phyloP scores from a whole-genome alignment of 495 filamentous ascomycete species.

The Aspergillus bridgeri region DNA sequence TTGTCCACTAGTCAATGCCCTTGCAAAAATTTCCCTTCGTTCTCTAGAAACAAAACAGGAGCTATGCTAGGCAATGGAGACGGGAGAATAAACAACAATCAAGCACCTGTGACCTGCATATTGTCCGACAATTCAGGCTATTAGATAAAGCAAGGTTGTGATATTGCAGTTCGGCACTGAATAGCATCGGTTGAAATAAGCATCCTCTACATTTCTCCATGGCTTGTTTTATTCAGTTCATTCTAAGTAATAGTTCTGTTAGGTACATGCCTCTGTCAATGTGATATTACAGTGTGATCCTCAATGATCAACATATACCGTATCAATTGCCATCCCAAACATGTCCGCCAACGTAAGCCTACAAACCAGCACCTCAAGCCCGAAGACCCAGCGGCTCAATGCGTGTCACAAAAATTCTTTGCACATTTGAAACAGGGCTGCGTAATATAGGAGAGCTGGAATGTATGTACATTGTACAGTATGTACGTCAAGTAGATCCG shows the following conservation, averaged over 20 bases:
- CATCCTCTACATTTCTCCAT: not conserved
- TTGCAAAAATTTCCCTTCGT: not conserved
- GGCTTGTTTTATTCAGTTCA: not conserved
- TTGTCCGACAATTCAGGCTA: too few relatives aligned
- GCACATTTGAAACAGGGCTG: not conserved
- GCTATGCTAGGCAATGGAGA: not conserved
- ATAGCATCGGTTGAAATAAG: not conserved
- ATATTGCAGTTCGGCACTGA: not conserved
- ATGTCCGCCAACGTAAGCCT: not conserved
- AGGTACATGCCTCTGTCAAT: not conserved
- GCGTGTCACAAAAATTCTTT: not conserved
- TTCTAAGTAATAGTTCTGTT: not conserved
- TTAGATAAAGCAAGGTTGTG: not conserved
- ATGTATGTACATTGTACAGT: too few relatives aligned
- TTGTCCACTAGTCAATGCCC: not conserved
- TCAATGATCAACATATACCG: not conserved
- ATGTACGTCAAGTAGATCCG: not conserved
- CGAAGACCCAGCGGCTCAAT: not conserved
- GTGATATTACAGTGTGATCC: not conserved
- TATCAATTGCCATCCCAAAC: not conserved
- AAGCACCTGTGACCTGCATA: too few relatives aligned
- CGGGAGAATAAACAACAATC: not conserved
- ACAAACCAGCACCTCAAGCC: too few relatives aligned
- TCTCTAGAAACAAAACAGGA: not conserved
- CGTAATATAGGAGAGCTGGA: not conserved